Percentiles rank a stretch among this genome's conserved stretches.
These are phyloP conservation scores for Puya raimondii DNA, from an alignment of 176 grass and related monocot species.

Conservation along the genomic window DNA sequence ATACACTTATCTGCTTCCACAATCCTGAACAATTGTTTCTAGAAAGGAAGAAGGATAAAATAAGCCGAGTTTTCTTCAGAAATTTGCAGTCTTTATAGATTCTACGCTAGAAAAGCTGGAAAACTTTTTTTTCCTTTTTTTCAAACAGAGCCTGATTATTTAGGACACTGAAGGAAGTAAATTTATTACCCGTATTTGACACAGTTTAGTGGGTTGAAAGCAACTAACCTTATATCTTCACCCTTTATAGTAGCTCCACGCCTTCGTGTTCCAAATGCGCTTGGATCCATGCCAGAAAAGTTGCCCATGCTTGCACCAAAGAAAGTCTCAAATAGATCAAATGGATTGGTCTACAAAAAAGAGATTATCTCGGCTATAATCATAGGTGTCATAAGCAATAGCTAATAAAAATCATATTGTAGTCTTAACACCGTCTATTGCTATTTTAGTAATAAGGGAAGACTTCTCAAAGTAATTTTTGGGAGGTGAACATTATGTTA, in stretches of 20 bases:
- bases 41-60: too few relatives aligned
- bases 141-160: not conserved
- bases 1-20: too few relatives aligned
- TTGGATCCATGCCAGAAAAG: constrained; percentile 86
- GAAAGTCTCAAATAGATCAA: constrained; percentile 95
- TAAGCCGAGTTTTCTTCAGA: not conserved
- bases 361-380: constrained; percentile 18
- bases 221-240: constrained; percentile 90
- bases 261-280: constrained; percentile 66
- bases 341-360: constrained; percentile 75
- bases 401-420: not conserved
- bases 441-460: not conserved
- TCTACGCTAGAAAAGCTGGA: not conserved
- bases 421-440: not conserved
- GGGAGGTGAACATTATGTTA: not conserved
- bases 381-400: not conserved
- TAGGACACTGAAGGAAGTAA: not conserved
- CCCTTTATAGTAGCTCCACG: constrained; percentile 59
- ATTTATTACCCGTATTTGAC: not conserved
- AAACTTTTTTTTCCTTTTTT: not conserved
- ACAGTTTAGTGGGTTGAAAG: not conserved
- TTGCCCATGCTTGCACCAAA: constrained; percentile 92
- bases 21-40: too few relatives aligned
- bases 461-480: not conserved
- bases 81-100: not conserved